Base-by-base conservation (phyloP, 805 yeast species). In the Wickerhamiella occidentalis region DNA sequence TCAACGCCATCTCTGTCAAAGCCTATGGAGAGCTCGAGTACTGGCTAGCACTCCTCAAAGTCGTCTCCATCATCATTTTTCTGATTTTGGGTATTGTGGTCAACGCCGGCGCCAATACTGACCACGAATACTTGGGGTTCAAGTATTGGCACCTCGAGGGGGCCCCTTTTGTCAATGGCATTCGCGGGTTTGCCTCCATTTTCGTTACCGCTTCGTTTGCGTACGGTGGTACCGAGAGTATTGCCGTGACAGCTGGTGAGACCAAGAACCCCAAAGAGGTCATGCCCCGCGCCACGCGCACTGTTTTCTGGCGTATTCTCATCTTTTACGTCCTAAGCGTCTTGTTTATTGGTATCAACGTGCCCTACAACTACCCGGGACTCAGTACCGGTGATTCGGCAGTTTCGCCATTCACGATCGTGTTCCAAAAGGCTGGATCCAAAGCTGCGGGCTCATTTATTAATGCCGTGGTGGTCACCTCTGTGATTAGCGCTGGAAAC, bases 401-500 rank as follows among this genome's bases (percentile, higher is more conserved):
- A 56, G 70, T 65, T 42, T 67, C 75, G 0, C 75, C 77, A 48
- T 66, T 69, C 61, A 68, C 72, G 2, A 63, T 72, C 51, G 74
- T 71, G 2, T 58, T 70, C 47, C 63, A 64, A 13, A 56, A 65
- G 36, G 75, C 73, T 0, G 75, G 76, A 1, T 68, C 73, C 63
- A 61, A 63, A 46, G 65, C 60, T n/a, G 65, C 69, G 2, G 68
- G 75, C 3, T 76, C 78, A 52, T 70, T 77, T 56, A 68, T 77
- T 54, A 77, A 77, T 52, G 76, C 84, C 0, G 73, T 81, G 54
- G 72, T 80, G 49, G 67, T 78, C 54, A 62, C 80, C 6, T 77
- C 81, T 0, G 77, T 82, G 53, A 64, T 81, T 23, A 75, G 81
- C 13, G 82, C 86, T 2, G 77, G 80, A 53, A 80, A 80, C 64